Evolutionary conservation across 352 stramenopile genomes (phyloP), one percentile per base, ranked within the genome.

Genomic region (Pythium dissimile): DNA sequence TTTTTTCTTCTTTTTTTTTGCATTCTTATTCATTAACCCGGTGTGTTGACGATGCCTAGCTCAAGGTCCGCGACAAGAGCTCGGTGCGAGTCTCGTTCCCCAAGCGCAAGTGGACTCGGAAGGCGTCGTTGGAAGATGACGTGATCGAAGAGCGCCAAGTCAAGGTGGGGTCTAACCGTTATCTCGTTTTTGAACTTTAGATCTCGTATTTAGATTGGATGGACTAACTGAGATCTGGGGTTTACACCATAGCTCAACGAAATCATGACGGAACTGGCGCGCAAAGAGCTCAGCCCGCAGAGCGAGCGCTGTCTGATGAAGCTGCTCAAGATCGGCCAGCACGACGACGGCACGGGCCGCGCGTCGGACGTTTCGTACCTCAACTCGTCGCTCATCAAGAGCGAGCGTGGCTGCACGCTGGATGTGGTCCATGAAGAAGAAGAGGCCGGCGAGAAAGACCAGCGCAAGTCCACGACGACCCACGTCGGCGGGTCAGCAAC

Each of bases 101-200:
- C 16, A 72, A 71, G 50, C 73, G 79, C 46, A 78, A 70, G 28
- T 78, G 69, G 82, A 79, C 74, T 28, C 75, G 73, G 30, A 80
- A 77, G 42, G 65, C 66, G 3, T 80, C 78, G 27, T 28, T 90
- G 6, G 62, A 71, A 12, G 64, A 76, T 1, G 82, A 87, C 27
- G 72, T 82, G 8, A 69, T 92, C 10, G 80, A 92, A 44, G 72
- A 67, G 15, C 64, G 82, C 23, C 80, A 89, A 73, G 82, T 92
- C 5, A 34, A 89, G 70, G 75, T 87, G 58, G 49, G 69, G n/a
- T n/a, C n/a, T n/a, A n/a, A n/a, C n/a, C n/a, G n/a, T n/a, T n/a
- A n/a, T n/a, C n/a, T n/a, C n/a, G n/a, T n/a, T n/a, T n/a, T n/a
- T n/a, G n/a, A n/a, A n/a, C n/a, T n/a, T 5, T 42, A n/a, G 28